Conservation (phyloP, 2,329 filamentous ascomycete genomes). For the Akanthomyces lecanii region DNA sequence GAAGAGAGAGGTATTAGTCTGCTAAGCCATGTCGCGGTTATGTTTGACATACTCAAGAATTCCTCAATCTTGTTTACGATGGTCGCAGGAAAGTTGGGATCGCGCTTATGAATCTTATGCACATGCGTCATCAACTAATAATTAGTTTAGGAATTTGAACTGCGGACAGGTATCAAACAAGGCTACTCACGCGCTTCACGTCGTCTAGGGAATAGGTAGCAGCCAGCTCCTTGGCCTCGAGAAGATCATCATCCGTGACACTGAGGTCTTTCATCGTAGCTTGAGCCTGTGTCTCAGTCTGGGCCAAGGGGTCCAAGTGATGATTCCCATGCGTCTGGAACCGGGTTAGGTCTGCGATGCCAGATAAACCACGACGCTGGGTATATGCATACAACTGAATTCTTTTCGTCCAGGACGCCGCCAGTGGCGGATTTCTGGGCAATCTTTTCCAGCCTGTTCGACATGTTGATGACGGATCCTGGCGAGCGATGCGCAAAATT, state of each 20-base stretch:
- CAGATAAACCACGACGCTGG: neutral
- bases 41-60: constrained; percentile 25
- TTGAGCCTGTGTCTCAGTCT: constrained; percentile 10
- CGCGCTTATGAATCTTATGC: constrained; percentile 33
- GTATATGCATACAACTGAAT: neutral
- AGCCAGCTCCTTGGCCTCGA: constrained; percentile 29
- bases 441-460: neutral
- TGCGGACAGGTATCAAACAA: neutral
- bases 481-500: too few relatives aligned
- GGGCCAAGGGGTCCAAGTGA: neutral
- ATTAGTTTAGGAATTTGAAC: neutral
- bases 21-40: neutral
- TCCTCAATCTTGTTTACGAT: constrained; percentile 26
- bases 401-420: neutral
- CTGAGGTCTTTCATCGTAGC: constrained; percentile 21
- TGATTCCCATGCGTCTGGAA: neutral
- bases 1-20: neutral
- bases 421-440: neutral
- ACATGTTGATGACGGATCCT: neutral
- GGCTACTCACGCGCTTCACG: constrained; percentile 20
- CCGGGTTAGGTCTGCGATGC: neutral
- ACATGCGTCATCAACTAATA: constrained; percentile 25
- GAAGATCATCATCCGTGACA: constrained; percentile 30
- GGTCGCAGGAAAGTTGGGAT: constrained; percentile 38
- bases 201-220: constrained; percentile 26